These are phyloP conservation scores for Acmispon strigosus DNA, from an alignment of 306 rosid genomes.

Conservation along the genomic window DNA sequence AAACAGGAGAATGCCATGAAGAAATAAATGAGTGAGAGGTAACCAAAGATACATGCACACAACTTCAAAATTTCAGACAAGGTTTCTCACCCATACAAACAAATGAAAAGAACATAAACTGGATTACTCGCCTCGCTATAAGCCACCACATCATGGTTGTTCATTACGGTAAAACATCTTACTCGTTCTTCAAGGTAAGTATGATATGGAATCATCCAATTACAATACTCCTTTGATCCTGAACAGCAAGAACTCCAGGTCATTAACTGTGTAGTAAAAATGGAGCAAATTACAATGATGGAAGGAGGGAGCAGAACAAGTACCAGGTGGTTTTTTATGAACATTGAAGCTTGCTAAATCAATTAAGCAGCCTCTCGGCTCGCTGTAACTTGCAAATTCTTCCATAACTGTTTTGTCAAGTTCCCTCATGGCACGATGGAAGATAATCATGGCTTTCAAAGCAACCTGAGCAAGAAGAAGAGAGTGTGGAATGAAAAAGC, in stretches of 20 bases:
- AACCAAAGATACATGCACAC: background rate
- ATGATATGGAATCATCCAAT: conserved; percentile 70
- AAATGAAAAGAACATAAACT: background rate
- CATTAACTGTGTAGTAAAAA: background rate
- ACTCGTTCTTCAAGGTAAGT: conserved; percentile 78
- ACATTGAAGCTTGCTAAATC: conserved; percentile 56
- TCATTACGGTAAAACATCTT: conserved; percentile 50
- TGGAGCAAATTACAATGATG: background rate
- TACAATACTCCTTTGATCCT: conserved; percentile 77
- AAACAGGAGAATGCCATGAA: background rate
- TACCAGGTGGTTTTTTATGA: conserved; percentile 62
- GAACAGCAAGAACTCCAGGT: background rate
- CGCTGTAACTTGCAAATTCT: conserved; percentile 54
- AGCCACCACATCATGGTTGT: conserved; percentile 59
- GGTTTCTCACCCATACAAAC: background rate
- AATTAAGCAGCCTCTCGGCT: conserved; percentile 56
- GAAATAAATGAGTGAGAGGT: background rate
- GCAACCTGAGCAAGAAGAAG: conserved; percentile 52
- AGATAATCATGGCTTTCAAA: conserved; percentile 53
- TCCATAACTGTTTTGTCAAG: conserved; percentile 72
- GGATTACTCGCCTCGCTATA: conserved; percentile 49
- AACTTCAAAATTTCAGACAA: background rate
- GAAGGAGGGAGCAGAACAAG: background rate
- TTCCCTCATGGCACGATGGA: conserved; percentile 92
- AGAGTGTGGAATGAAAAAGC: background rate